Evolutionary conservation across 2,329 filamentous ascomycete species (phyloP), one percentile per base, ranked within the genome.

Genomic region (Aspergillus tamarii): DNA sequence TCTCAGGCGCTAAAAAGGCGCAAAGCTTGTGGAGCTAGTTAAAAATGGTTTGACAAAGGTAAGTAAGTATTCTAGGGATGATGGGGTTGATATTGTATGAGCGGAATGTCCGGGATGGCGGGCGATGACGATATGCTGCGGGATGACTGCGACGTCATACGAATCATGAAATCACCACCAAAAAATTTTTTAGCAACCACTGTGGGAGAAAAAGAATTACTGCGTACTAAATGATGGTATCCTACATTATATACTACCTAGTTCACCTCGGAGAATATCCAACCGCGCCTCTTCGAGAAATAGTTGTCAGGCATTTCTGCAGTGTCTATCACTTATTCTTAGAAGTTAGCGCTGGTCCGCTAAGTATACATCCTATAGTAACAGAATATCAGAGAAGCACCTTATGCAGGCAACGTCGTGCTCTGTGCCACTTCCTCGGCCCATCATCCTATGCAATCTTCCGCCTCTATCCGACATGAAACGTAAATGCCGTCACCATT

Each of bases 61-160:
- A 53, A 55, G 48, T 10, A 60, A 43, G 63, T 50, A 36, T 54
- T 43, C 21, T 43, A 57, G 57, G 50, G 48, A 60, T 56, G 48
- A 30, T 19, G 55, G 57, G 58, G 57, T 57, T 48, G 57, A 62
- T 70, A 60, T 74, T 74, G 71, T 68, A 72, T 63, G 71, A 59
- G 63, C 73, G 75, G 75, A 73, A 72, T 64, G 66, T 56, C 66
- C 71, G 74, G 45, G 74, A 71, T 68, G 55, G 62, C 63, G 64
- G 62, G 11, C 67, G 71, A 74, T 76, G 74, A 76, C 70, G 70
- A 72, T 72, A 72, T 69, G 62, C 57, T 63, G 57, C 50, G 64
- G 59, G 64, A 61, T 66, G 54, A 48, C 63, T 56, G 62, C 72
- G 75, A 77, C 74, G 75, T 77, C 75, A 77, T 77, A 68, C 48